Conservation (phyloP, 805 yeast species). For the Ogataea ganodermae region DNA sequence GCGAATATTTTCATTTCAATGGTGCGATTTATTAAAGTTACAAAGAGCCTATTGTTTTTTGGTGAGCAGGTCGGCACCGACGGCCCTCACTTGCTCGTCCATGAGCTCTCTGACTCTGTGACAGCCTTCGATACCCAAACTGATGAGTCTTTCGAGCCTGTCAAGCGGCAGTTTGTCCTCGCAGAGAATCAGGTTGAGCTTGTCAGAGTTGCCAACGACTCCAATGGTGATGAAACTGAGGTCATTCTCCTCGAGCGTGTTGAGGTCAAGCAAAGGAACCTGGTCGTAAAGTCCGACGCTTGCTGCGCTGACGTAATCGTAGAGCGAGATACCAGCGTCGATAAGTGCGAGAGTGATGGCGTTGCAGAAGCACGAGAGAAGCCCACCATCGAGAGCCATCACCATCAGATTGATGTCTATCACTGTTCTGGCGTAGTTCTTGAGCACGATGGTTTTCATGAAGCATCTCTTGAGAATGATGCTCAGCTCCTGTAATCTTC, state of each 20-base stretch:
- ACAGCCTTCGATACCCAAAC: constrained; percentile 84
- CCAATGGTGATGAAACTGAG: constrained; percentile 82
- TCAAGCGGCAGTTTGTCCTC: constrained; percentile 89
- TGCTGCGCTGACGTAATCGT: constrained; percentile 82
- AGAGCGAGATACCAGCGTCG: constrained; percentile 95
- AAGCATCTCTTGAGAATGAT: constrained; percentile 70
- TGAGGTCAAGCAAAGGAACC: constrained; percentile 77
- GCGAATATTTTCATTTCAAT: background rate
- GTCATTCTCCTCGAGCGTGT: constrained; percentile 79
- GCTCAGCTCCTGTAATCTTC: constrained; percentile 65
- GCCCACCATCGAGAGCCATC: constrained; percentile 87
- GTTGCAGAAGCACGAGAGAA: constrained; percentile 76
- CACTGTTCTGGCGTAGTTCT: constrained; percentile 79
- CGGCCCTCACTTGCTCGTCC: constrained; percentile 81
- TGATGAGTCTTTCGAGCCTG: constrained; percentile 69
- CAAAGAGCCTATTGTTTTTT: constrained; percentile 28
- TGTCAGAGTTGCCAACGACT: constrained; percentile 78
- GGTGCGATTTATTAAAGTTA: constrained; percentile 1
- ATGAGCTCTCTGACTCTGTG: constrained; percentile 78
- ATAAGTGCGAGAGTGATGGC: constrained; percentile 86
- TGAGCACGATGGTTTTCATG: constrained; percentile 69
- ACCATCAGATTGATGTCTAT: constrained; percentile 78
- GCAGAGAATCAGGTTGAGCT: constrained; percentile 70
- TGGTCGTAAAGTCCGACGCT: constrained; percentile 80
- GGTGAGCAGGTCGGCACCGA: constrained; percentile 53